These are phyloP conservation scores for Crassisporium funariophilum DNA, from an alignment of 768 basidiomycete genomes.

Conservation along the genomic window DNA sequence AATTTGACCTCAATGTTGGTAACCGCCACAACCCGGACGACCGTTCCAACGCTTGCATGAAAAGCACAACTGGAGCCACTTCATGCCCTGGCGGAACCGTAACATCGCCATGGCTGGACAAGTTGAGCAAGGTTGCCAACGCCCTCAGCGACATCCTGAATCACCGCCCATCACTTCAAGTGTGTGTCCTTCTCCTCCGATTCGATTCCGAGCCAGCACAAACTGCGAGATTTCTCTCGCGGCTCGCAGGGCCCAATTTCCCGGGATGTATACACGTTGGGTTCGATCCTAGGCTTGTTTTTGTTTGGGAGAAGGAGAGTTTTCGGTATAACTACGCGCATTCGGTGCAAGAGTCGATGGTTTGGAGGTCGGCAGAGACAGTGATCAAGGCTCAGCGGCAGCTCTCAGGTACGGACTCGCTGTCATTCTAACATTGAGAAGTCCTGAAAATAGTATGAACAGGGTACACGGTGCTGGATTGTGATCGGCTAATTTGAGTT, in stretches of 20 bases:
- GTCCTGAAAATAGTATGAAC: background rate
- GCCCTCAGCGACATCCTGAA: slow-evolving; percentile 26
- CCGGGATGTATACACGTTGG: slow-evolving; percentile 10
- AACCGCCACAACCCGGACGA: slow-evolving; percentile 22
- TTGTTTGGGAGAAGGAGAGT: slow-evolving; percentile 39
- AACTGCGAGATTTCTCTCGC: slow-evolving; percentile 21
- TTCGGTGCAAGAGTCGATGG: slow-evolving; percentile 29
- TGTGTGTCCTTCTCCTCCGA: slow-evolving; percentile 36
- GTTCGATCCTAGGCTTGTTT: slow-evolving; percentile 38
- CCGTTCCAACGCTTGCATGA: slow-evolving; percentile 12
- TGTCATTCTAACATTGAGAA: background rate
- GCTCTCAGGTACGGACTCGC: slow-evolving; percentile 20
- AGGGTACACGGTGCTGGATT: slow-evolving; percentile 21
- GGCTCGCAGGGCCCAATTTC: slow-evolving; percentile 14
- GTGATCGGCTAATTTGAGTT: slow-evolving; percentile 18
- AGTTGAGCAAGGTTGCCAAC: slow-evolving; percentile 22
- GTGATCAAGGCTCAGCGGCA: slow-evolving; percentile 25
- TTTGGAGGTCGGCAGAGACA: slow-evolving; percentile 37
- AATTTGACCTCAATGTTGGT: slow-evolving; percentile 38
- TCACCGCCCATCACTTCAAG: slow-evolving; percentile 24
- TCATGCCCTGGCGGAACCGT: background rate
- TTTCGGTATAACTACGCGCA: slow-evolving; percentile 42
- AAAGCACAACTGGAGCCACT: slow-evolving; percentile 16
- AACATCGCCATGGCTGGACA: slow-evolving; percentile 7
- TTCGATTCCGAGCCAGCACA: slow-evolving; percentile 28